Evolutionary conservation across 2,329 filamentous ascomycete species (phyloP), one percentile per base, ranked within the genome.

Genomic region (Fusarium sarcochroum): DNA sequence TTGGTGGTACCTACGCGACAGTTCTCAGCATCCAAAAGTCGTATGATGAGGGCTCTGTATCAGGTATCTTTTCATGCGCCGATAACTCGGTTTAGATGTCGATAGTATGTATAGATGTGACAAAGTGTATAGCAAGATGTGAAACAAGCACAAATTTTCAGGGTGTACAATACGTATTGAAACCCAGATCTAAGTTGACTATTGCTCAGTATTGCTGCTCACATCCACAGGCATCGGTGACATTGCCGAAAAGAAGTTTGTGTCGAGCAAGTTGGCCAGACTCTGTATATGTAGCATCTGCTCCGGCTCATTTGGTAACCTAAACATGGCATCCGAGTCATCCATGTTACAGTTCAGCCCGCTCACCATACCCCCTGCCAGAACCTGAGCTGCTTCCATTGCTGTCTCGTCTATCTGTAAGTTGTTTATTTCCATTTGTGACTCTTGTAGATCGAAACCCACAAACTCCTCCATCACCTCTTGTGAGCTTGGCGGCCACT

Each of bases 221-320:
- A 50, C 9, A 14, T 41, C 47, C 17, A 18, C 23, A 14, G 35
- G 27, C 7, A 41, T 21, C 6, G 54, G 46, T 17, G 41, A 38
- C 17, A 30, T 51, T 5, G 27, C 13, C 30, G 21, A 66, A 51
- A 63, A 68, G 46, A 55, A 52, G 18, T 45, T 57, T 11, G 63
- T 63, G 20, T 66, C 66, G 25, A 68, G 23, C 14, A 66, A 18
- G 20, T 68, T 68, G 17, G 50, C 62, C 17, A 68, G 45, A 41
- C 62, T 59, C 23, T 68, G 66, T 41, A 68, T 50, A 18, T 68
- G 38, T 15, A 68, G 15, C 32, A 32, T 50, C 15, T 68, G 48
- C 15, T 61, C 56, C 20, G 46, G 44, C 30, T 58, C 56, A 13
- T 15, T 49, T 17, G 40, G 45, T 11, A 67, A 25, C 10, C 32